Base-by-base conservation (phyloP, 1,284 basidiomycete genomes). In the Pseudozyma pruni region DNA sequence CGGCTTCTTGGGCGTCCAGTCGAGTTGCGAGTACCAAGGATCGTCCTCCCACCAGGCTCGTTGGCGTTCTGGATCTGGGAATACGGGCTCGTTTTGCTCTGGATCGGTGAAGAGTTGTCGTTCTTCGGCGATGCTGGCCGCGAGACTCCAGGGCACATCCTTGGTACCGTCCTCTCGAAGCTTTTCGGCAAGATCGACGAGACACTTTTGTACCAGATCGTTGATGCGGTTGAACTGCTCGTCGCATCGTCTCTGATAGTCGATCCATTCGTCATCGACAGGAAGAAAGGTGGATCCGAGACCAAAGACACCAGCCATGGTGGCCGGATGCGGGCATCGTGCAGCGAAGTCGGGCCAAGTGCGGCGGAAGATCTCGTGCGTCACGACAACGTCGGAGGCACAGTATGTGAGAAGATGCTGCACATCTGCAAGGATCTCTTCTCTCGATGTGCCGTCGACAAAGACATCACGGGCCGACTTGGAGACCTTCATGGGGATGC, bases 231-330 rank as follows among this genome's bases (percentile, higher is more conserved):
- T 85, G 83, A 93, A 98, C 32, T 89, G 90, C 17, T 83, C 83
- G 78, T 98, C 94, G 1, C 94, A 91, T 13, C 86, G 87, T 33
- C 86, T 84, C 22, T 96, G 81, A 83, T 98, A 98, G 23, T 85
- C 84, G 64, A 92, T 88, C 96, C 96, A 98, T 52, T 88, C 86
- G 73, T 93, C 86, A 79, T 98, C 91, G 37, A 98, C 92, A 0
- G 93, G 91, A 34, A 99, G 85, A 73, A 98, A 92, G 40, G 91
- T 90, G 42, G 90, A 93, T 1, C 93, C 92, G 92, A 98, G 97
- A 1, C 89, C 89, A 44, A 96, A 84, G 17, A 96, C 88, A 9
- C 96, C 95, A 0, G 94, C 91, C 77, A 96, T 94, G 2, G 92
- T 92, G 1, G 92, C 94, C 0, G 95, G 95, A 83, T 91, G 93